phyloP scores from a whole-genome alignment of 2,329 filamentous ascomycete genomes.

The Penicillium sp. region DNA sequence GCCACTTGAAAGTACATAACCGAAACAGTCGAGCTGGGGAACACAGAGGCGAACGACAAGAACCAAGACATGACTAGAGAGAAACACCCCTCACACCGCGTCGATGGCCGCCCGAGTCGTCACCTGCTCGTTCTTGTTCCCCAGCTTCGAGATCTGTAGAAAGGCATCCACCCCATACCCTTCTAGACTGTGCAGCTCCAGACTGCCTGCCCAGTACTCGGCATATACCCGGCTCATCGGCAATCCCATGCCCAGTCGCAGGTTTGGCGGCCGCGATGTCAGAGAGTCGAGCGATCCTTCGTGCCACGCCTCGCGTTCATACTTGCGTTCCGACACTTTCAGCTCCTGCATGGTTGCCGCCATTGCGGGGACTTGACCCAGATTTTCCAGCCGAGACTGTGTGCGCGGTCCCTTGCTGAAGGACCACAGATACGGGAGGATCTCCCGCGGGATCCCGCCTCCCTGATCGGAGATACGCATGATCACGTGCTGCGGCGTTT shows the following conservation, averaged over 20 bases:
- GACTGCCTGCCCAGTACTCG: conserved; percentile 94
- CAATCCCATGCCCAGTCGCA: conserved; percentile 89
- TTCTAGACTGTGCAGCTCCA: conserved; percentile 90
- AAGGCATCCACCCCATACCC: conserved; percentile 97
- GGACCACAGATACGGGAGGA: conserved; percentile 91
- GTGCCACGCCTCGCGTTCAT: conserved; percentile 46
- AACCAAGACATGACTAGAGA: conserved; percentile 2
- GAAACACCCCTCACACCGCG: conserved; percentile 61
- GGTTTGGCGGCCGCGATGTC: conserved; percentile 80
- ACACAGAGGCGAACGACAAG: neutral
- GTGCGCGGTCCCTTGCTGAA: conserved; percentile 91
- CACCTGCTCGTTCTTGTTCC: conserved; percentile 97
- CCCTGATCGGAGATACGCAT: conserved; percentile 95
- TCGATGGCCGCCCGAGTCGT: conserved; percentile 78
- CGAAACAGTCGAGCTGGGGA: conserved; percentile 1
- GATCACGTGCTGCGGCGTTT: conserved; percentile 92
- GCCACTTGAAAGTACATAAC: neutral
- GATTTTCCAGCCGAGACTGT: conserved; percentile 78
- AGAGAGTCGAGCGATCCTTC: conserved; percentile 78
- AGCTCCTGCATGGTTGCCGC: conserved; percentile 93
- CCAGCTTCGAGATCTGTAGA: conserved; percentile 91
- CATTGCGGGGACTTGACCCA: conserved; percentile 85
- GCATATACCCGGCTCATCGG: conserved; percentile 94
- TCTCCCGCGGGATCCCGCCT: conserved; percentile 84
- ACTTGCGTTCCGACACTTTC: conserved; percentile 52